phyloP scores from a whole-genome alignment of 129 eudicot species.

The Chrysanthemum seticuspe region DNA sequence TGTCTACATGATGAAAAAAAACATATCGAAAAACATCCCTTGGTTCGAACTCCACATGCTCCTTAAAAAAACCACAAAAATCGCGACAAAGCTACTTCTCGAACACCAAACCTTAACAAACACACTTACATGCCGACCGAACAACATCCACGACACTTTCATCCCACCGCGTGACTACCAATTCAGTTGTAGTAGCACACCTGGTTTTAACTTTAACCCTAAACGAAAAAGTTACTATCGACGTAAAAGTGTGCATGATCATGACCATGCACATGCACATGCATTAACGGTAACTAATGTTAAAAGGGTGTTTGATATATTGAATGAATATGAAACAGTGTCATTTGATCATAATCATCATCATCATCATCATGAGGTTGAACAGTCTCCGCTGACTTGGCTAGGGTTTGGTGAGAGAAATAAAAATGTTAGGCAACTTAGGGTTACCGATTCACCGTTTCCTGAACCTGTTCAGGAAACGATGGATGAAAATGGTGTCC shows the following conservation, averaged over 20 bases:
- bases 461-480: not conserved
- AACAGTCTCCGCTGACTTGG: slow-evolving; percentile 42
- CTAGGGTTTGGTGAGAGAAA: slow-evolving; percentile 63
- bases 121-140: slow-evolving; percentile 54
- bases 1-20: slow-evolving; percentile 51
- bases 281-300: slow-evolving; percentile 19
- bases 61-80: slow-evolving; percentile 53
- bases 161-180: slow-evolving; percentile 64
- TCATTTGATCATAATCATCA: slow-evolving; percentile 17
- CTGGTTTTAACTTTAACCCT: slow-evolving; percentile 26
- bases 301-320: slow-evolving; percentile 48
- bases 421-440: slow-evolving; percentile 52
- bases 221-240: slow-evolving; percentile 39
- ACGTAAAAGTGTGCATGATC: not conserved
- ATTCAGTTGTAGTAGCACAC: slow-evolving; percentile 75
- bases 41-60: slow-evolving; percentile 55
- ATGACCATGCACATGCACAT: not conserved
- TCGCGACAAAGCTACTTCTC: slow-evolving; percentile 57
- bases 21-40: slow-evolving; percentile 48
- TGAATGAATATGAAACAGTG: slow-evolving; percentile 18
- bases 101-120: slow-evolving; percentile 47
- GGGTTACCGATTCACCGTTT: slow-evolving; percentile 84
- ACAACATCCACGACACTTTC: slow-evolving; percentile 40
- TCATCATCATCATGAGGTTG: slow-evolving; percentile 18
- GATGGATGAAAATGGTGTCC: slow-evolving; percentile 39